Evolutionary conservation across 2,329 filamentous ascomycete genomes (phyloP).

Genomic region (Sphaceloma murrayae): DNA sequence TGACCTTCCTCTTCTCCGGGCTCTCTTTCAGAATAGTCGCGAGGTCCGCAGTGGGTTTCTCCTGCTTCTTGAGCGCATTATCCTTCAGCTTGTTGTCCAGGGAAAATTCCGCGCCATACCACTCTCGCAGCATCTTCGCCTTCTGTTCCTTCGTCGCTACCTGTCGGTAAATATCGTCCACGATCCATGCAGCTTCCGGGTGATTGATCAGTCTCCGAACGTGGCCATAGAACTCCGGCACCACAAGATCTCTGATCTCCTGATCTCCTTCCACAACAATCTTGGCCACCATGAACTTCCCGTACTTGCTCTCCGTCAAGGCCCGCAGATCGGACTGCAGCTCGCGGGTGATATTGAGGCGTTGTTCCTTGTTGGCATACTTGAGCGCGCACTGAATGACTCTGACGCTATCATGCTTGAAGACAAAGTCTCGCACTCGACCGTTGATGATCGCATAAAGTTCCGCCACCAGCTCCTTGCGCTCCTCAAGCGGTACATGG

Average conservation of each 20-base stretch:
- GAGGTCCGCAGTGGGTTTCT: slow-evolving; percentile 51
- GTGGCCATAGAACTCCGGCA: slow-evolving; percentile 90
- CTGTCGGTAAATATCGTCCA: slow-evolving; percentile 91
- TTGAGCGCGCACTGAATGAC: slow-evolving; percentile 96
- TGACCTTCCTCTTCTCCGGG: slow-evolving; percentile 76
- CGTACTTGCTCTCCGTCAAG: slow-evolving; percentile 88
- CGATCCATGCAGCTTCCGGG: slow-evolving; percentile 90
- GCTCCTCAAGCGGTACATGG: slow-evolving; percentile 80
- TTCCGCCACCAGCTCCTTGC: slow-evolving; percentile 77
- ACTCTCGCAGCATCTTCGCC: slow-evolving; percentile 75
- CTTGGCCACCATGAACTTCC: slow-evolving; percentile 95
- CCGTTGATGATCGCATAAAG: slow-evolving; percentile 87
- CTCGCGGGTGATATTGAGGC: slow-evolving; percentile 77
- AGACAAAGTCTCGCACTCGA: slow-evolving; percentile 85
- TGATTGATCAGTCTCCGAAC: slow-evolving; percentile 92
- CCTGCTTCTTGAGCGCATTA: slow-evolving; percentile 35
- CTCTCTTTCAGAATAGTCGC: slow-evolving; percentile 62
- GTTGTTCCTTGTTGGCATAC: slow-evolving; percentile 77
- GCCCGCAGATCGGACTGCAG: slow-evolving; percentile 74
- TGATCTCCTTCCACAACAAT: slow-evolving; percentile 80
- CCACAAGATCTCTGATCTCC: slow-evolving; percentile 77
- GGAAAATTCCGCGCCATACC: slow-evolving; percentile 91
- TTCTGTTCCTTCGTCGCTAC: slow-evolving; percentile 82
- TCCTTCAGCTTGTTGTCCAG: slow-evolving; percentile 55
- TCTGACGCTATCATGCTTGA: slow-evolving; percentile 97